These are phyloP conservation scores for Rubia balearica DNA, from an alignment of 305 asterid species.

Conservation along the genomic window DNA sequence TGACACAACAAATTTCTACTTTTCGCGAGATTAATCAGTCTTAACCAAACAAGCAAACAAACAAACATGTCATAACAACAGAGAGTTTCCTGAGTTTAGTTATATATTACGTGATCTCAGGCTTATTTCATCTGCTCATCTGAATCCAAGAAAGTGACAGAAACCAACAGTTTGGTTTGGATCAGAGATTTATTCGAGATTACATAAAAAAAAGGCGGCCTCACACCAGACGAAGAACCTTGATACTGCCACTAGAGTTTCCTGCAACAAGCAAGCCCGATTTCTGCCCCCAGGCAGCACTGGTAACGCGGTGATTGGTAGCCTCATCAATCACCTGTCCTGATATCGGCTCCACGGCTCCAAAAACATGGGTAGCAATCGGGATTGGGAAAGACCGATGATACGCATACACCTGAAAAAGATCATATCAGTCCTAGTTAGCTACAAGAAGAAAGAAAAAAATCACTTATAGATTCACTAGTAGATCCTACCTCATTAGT, in stretches of 20 bases:
- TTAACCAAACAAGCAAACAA: too few species aligned
- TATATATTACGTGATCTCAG: too few species aligned
- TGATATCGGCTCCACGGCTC: constrained; percentile 32
- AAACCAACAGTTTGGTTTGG: neutral
- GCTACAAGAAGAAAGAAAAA: neutral
- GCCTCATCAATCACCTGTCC: constrained; percentile 31
- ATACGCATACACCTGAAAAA: constrained; percentile 52
- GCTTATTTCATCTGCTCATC: neutral
- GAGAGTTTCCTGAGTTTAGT: too few species aligned
- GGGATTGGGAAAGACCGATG: constrained; percentile 55
- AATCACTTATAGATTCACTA: neutral
- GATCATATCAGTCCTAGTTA: neutral
- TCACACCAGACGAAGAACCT: constrained; percentile 38
- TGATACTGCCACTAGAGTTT: constrained; percentile 47
- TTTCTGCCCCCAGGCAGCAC: constrained; percentile 59
- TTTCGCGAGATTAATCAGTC: too few species aligned
- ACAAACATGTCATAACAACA: too few species aligned
- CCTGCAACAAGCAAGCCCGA: constrained; percentile 48
- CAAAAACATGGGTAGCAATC: constrained; percentile 40
- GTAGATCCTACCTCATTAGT: constrained; percentile 63
- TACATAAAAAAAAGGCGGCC: neutral
- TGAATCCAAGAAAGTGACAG: constrained; percentile 7
- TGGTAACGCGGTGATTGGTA: constrained; percentile 44
- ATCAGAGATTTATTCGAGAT: neutral
- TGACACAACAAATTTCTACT: too few species aligned